A percentile compares a stretch with the other conserved stretches of the same genome.
Conservation (phyloP, 1,284 basidiomycete genomes). For the Microbotryum silenes-acaulis region DNA sequence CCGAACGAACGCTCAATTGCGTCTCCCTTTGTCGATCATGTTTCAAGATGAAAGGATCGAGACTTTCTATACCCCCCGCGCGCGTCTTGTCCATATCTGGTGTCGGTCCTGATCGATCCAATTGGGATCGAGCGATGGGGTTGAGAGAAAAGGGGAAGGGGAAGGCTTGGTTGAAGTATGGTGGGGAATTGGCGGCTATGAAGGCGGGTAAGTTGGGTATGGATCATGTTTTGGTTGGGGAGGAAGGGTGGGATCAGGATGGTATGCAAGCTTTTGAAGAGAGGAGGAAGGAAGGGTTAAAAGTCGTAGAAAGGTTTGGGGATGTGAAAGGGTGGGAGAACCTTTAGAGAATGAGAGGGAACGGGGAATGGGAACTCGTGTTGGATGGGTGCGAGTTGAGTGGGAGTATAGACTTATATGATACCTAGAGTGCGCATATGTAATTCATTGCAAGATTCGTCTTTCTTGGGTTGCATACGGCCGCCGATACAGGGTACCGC, state of each 20-base stretch:
- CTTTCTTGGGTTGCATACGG: too few species aligned
- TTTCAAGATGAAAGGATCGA: slow-evolving; percentile 29
- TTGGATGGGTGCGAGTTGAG: too few species aligned
- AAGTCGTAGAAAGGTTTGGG: slow-evolving; percentile 10
- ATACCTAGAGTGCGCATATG: too few species aligned
- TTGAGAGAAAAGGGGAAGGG: slow-evolving; percentile 9
- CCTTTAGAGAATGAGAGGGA: neutral
- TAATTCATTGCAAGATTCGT: too few species aligned
- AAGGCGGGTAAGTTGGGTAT: slow-evolving; percentile 11
- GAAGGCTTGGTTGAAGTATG: slow-evolving; percentile 23
- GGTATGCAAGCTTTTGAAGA: slow-evolving; percentile 21
- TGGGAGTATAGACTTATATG: too few species aligned
- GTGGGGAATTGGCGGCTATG: slow-evolving; percentile 13
- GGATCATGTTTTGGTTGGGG: slow-evolving; percentile 3
- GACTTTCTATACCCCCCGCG: slow-evolving; percentile 27
- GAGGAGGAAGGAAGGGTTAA: slow-evolving; percentile 7
- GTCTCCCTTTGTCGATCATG: slow-evolving; percentile 24
- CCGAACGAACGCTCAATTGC: slow-evolving; percentile 25
- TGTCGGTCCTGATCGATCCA: slow-evolving; percentile 14
- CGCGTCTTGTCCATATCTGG: slow-evolving; percentile 28
- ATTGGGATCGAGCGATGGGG: slow-evolving; percentile 16
- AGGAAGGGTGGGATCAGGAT: slow-evolving; percentile 20
- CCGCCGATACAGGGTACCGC: too few species aligned
- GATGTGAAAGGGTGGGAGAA: slow-evolving; percentile 11
- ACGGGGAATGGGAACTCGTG: too few species aligned